These are phyloP conservation scores for Avicennia marina DNA, from an alignment of 257 asterid species.

Conservation along the genomic window DNA sequence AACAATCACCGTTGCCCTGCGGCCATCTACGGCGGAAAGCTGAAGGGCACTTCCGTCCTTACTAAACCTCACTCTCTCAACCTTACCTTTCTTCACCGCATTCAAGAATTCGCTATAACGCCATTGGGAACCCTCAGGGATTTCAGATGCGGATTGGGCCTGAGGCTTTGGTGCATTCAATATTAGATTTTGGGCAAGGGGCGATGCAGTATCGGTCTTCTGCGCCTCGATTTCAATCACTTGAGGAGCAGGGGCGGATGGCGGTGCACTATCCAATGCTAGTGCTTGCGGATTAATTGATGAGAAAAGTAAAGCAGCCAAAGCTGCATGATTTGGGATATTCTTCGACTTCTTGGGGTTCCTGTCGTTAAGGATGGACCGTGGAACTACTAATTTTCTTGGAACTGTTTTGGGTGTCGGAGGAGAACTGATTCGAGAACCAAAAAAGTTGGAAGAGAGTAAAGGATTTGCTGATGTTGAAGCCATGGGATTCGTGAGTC, in stretches of 20 bases:
- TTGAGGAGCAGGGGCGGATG: conserved; percentile 47
- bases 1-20: conserved; percentile 72
- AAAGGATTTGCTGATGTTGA: conserved; percentile 39
- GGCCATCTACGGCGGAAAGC: conserved; percentile 90
- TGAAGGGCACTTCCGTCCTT: conserved; percentile 88
- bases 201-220: conserved; percentile 47
- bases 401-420: conserved; percentile 72
- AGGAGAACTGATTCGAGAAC: conserved; percentile 52
- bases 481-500: conserved; percentile 34
- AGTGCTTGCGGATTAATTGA: conserved; percentile 71
- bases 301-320: conserved; percentile 74
- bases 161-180: conserved; percentile 87
- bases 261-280: conserved; percentile 47
- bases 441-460: conserved; percentile 56
- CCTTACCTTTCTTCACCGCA: conserved; percentile 95
- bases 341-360: conserved; percentile 28
- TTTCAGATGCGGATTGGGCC: conserved; percentile 53
- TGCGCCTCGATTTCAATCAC: conserved; percentile 61
- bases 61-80: conserved; percentile 87
- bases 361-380: conserved; percentile 38
- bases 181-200: conserved; percentile 57
- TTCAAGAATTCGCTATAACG: conserved; percentile 91
- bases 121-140: conserved; percentile 91
- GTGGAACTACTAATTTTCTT: conserved; percentile 38
- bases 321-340: conserved; percentile 50